Evolutionary conservation across 2,329 filamentous ascomycete genomes (phyloP), one percentile per base, ranked within the genome.

Genomic region (Calonectria montana): DNA sequence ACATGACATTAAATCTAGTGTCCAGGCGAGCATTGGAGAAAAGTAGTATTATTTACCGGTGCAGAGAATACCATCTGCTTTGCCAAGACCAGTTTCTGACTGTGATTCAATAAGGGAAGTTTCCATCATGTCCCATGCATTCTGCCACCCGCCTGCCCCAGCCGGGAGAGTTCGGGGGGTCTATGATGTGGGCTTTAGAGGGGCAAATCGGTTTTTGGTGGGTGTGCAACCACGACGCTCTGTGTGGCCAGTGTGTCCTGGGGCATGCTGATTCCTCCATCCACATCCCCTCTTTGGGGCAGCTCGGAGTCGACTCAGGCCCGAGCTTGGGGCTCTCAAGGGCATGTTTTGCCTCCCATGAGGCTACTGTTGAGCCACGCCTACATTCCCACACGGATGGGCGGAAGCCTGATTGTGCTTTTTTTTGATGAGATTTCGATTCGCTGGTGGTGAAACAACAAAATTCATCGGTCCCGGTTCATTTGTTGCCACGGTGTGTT

Each of bases 321-420:
- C 53, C 55, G 13, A 69, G 48, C 55, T 63, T 71, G 66, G 66
- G 66, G 70, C 31, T 53, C 57, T 21, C 43, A 47, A 65, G 66
- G 66, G 72, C 31, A 48, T 35, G 10, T 35, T 39, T 39, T 25
- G 21, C 31, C 53, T 59, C 53, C 67, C 55, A 53, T 75, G 74
- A 79, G 72, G 72, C 76, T 79, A 71, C 75, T 79, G 78, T 79
- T 79, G 78, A 79, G 78, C 71, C 67, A 75, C 66, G 68, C 53
- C 73, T 55, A 71, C 70, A 75, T 67, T 67, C 74, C 31, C 53
- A 65, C 67, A 70, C 76, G 77, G 78, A 72, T 76, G 75, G 73
- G 73, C 41, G 75, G 77, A 79, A 79, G 72, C 72, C 70, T 76
- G 71, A 75, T 70, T 68, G 62, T 73, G 41, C 69, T 74, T 75